Evolutionary conservation across 805 yeast genomes (phyloP), one percentile per base, ranked within the genome.

Genomic region (Lachancea sp.): DNA sequence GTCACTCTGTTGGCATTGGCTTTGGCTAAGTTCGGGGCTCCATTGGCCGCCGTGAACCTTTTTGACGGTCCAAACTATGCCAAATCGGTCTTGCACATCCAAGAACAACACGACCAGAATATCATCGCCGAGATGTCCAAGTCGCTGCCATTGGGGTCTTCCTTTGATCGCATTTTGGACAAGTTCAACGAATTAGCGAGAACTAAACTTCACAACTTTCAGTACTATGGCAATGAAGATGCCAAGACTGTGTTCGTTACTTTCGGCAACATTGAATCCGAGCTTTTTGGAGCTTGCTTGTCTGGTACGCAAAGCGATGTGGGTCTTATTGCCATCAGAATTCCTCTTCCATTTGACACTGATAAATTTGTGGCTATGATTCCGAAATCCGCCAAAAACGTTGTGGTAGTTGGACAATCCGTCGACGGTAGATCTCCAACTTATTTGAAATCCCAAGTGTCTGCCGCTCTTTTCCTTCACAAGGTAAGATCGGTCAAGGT

Each of bases 161-260:
- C 59, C 9, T 56, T 59, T 30, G 58, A 58, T 25, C 56, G 55
- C 16, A 51, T 62, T 35, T 45, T 63, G 41, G 54, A 52, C 30
- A 46, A 44, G 13, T 63, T 62, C 45, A 61, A 61, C 41, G 59
- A 59, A 37, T 30, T 49, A 3, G 51, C 65, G 13, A 51, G 54
- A 1, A 43, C 38, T 41, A 55, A 52, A 16, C 47, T 63, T 46
- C 55, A 54, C 41, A 60, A 63, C 40, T 63, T 63, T 44, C 50
- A 85, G 63, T 87, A 82, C 65, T 67, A 62, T 48, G 96, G 96
- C 43, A 70, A 71, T 44, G 60, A 62, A 9, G 64, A 71, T 45
- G 82, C 95, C 8, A 77, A 77, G 37, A 78, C 83, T 19, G 85
- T 90, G n/a, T 81, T 85, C 62, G 91, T 89, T 29, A 72, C 81